Evolutionary conservation across 2,329 filamentous ascomycete genomes (phyloP), one percentile per base, ranked within the genome.

Genomic region (Rhytidhysteron rufulum): DNA sequence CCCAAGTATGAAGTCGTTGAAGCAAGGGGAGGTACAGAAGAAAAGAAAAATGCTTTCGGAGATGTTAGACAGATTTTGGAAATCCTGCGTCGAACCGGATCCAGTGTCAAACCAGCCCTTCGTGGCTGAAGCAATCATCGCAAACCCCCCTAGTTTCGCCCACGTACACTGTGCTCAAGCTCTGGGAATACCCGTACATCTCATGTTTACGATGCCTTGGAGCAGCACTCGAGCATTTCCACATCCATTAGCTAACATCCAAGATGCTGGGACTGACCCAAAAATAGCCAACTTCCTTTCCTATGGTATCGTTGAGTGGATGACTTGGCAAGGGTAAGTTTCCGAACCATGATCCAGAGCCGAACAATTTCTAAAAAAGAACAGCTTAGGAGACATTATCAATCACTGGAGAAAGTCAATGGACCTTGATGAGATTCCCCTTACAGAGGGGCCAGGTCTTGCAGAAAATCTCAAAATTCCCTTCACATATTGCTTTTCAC

Each of bases 161-260:
- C 93, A 93, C 19, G 95, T 98, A 39, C 93, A 98, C 63, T 95
- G 98, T 50, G 93, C 93, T 1, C 93, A 98, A 68, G 88, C 89
- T 18, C 75, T 98, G 2, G 77, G 80, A 11, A 94, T 98, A 32
- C 93, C 93, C 0, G 98, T 98, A 65, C 97, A 97, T 71, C 82
- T 93, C 41, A 91, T 90, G 0, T 98, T 98, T 61, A 95, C 89
- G 15, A 98, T 98, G 93, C 93, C 93, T 0, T 98, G 93, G 93
- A 95, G 93, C 1, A 82, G 90, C 35, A 98, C 93, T 13, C 78
- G 93, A 39, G 89, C 91, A 1, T 98, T 98, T 55, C 93, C 93
- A 2, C 93, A 98, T 65, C 93, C 93, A 1, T 98, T 98, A 66
- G 85, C 91, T 19, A 90, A 94, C 46, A 86, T 89, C 2, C 87